phyloP scores from a whole-genome alignment of 768 basidiomycete genomes.

The Saitozyma sp. region DNA sequence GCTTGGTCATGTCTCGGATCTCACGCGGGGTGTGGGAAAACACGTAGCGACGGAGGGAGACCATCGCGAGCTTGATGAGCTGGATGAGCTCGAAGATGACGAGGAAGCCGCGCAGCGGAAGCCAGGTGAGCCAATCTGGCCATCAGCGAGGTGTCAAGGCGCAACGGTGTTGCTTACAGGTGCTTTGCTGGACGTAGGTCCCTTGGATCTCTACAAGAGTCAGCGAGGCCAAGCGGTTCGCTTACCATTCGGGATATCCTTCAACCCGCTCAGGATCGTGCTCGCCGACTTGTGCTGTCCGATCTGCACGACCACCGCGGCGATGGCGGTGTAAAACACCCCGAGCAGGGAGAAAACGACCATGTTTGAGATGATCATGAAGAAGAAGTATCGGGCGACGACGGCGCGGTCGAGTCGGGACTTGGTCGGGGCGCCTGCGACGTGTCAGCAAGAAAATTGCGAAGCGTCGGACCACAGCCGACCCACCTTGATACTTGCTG shows the following conservation, averaged over 20 bases:
- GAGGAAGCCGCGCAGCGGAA: constrained; percentile 94
- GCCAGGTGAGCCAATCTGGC: constrained; percentile 89
- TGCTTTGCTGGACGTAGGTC: constrained; percentile 81
- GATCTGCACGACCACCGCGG: constrained; percentile 57
- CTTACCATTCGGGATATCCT: constrained; percentile 36
- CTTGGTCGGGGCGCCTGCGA: constrained; percentile 60
- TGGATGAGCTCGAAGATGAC: constrained; percentile 94
- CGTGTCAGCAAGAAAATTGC: constrained; percentile 49
- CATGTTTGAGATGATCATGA: constrained; percentile 90
- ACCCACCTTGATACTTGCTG: constrained; percentile 62
- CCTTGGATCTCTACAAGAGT: constrained; percentile 64
- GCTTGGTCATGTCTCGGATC: constrained; percentile 52
- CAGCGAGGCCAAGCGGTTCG: neutral
- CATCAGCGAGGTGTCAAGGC: neutral
- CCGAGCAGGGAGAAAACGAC: constrained; percentile 92
- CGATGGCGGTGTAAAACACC: constrained; percentile 66
- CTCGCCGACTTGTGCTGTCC: constrained; percentile 58
- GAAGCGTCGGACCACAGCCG: constrained; percentile 42
- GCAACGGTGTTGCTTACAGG: constrained; percentile 19
- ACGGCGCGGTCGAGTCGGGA: constrained; percentile 86
- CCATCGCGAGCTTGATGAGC: constrained; percentile 74
- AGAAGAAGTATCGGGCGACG: constrained; percentile 86
- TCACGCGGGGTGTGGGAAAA: constrained; percentile 53
- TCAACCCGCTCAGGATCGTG: constrained; percentile 56
- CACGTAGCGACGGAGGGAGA: constrained; percentile 47